Evolutionary conservation across 768 basidiomycete genomes (phyloP), one percentile per base, ranked within the genome.

Genomic region (Pulveroboletus ravenelii): DNA sequence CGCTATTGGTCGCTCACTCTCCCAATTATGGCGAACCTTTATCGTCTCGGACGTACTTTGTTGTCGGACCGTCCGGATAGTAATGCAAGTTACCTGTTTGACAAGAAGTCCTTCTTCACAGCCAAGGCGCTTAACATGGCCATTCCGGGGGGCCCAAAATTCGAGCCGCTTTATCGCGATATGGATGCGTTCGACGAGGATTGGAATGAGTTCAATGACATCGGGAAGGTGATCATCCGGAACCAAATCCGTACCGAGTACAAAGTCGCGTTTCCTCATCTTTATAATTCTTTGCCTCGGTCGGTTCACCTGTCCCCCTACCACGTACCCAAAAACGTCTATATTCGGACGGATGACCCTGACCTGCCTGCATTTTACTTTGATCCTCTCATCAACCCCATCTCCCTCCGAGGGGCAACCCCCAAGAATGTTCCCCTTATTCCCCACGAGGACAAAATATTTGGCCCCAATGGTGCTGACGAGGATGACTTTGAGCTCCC

Each of bases 131-230:
- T 95, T 56, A 95, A 94, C 70, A 85, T 94, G 81, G 93, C 93
- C 44, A 95, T 96, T 58, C 96, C 96, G 0, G 96, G 95, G 50
- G 96, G 96, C 42, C 96, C 96, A 2, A 96, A 97, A 68, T 99
- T 98, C 56, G 96, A 99, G 74, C 96, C 95, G 14, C 74, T 99
- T 25, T 93, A 93, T 70, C 82, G 95, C 43, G 96, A 99, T 62
- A 93, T 94, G 86, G 96, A 98, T 62, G 78, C 87, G 12, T 97
- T 92, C 59, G 96, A 99, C 63, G 96, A 98, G 66, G 96, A 99
- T 64, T 96, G 93, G 93, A 96, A 96, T 68, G 93, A 96, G 68
- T 99, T 99, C 63, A 99, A 99, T 66, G 96, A 99, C 65, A 96
- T 98, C 71, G 94, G 96, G 74, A 99, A 99, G 70, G 89, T 99